Evolutionary conservation across 2,329 filamentous ascomycete genomes (phyloP), one percentile per base, ranked within the genome.

Genomic region (Esteya vermicola): DNA sequence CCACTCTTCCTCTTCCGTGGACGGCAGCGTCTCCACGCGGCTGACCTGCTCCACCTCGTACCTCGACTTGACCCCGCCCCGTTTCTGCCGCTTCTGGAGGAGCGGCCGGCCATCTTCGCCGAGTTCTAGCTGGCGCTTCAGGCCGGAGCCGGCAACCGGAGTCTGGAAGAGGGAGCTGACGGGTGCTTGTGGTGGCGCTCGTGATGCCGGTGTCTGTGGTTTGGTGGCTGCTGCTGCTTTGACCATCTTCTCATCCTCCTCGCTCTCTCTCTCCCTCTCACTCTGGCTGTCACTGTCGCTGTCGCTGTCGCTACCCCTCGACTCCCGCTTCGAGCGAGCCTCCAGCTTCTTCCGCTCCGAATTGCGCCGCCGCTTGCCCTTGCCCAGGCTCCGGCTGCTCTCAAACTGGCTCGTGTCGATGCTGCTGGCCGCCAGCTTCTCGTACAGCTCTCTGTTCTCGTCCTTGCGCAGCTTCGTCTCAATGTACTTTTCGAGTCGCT

Each of bases 391-490:
- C 48, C 75, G 83, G 39, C 81, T 83, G 56, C 85, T 94, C 43
- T 77, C 70, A 45, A 93, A 80, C 18, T 85, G 63, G 45, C 73
- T 84, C 1, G 85, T 93, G 55, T 96, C 88, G 48, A 91, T 73
- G 53, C 81, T 86, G 40, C 75, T 70, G 45, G 75, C 69, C 16
- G 84, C 83, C 21, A 98, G 69, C 55, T 91, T 88, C 54, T 83
- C 82, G 50, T 96, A 68, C 23, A 98, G 65, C 42, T 78, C 81
- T 22, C 84, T 68, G 52, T 85, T 93, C 58, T 96, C 89, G 54
- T 98, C 91, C 58, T 93, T 95, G 58, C 79, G 83, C 34, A 98
- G 66, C 68, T 98, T 98, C 43, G 73, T 91, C 52, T 96, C 88
- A 48, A 80, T 77, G 54, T 79, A 80, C 52, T 80, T 80, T 46